Base-by-base conservation (phyloP, 176 grass and related monocot species). In the Cocos nucifera region DNA sequence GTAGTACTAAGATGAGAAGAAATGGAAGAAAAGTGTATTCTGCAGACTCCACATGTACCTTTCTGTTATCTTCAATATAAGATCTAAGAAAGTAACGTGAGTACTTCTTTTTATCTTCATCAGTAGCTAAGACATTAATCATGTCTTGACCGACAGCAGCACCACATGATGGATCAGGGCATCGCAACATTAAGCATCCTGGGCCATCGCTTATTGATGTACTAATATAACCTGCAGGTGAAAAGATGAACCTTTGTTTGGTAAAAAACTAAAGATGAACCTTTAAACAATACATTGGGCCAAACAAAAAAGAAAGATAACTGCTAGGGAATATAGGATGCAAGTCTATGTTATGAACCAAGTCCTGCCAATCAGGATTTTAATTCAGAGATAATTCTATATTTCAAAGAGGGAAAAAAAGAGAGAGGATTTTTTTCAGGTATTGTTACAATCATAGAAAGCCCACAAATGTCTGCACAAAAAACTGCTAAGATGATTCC, bases 171-270 rank as follows among this genome's bases (percentile, higher is more conserved):
- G 94, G 94, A 82, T 98, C 94, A 57, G 94, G 94, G 61, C 94
- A 98, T 73, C 94, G 79, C 71, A 98, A 70, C 84, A 89, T 92
- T 76, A 98, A 75, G 70, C 94, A 98, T 74, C 94, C 94, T 22
- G 94, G 94, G 73, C 94, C 94, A 72, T 98, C 94, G 78, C 79
- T 98, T 86, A 98, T 89, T 68, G 94, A 71, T n/a, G 94, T 98
- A 71, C 71, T 79, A 71, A 93, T 98, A 57, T 98, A 98, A 75
- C 94, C 94, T 98, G 84, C 54, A 70, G 44, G 4, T 50, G 19
- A 50, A 5, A 49, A 28, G 4, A 56, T 56, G 10, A 53, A 56
- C n/a, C 10, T 20, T 32, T 26, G 4, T 28, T 28, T 28, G 27
- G 27, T 28, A 28, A 28, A 49, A 63, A 15, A 49, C 21, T 17